A percentile compares a stretch with the other conserved stretches of the same genome.
Conservation (phyloP, 139 green algal genomes). For the Mesotaenium endlicherianum region DNA sequence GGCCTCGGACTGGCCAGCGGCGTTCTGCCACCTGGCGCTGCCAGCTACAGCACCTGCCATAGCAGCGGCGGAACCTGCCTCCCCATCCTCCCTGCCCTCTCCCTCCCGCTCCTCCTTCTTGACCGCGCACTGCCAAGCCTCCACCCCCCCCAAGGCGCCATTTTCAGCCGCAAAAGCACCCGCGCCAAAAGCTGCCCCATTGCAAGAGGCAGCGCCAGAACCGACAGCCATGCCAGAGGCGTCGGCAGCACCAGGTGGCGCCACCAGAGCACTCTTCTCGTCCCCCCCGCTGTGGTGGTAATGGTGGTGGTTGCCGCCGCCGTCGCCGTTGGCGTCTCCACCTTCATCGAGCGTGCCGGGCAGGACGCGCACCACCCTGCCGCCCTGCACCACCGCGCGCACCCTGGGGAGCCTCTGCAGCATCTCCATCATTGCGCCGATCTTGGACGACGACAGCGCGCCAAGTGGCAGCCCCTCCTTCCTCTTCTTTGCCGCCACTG, state of each 20-base stretch:
- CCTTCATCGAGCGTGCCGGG: background rate
- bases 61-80: background rate
- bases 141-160: too few species aligned
- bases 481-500: too few species aligned
- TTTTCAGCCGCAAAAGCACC: background rate
- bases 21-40: too few species aligned
- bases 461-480: background rate
- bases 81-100: background rate
- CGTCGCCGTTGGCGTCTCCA: background rate
- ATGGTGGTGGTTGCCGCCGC: background rate
- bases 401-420: slow-evolving; percentile 62
- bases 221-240: background rate
- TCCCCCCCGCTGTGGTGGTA: background rate
- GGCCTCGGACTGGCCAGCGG: too few species aligned
- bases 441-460: slow-evolving; percentile 38
- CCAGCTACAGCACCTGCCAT: background rate
- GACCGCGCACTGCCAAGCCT: background rate
- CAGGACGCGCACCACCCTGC: background rate
- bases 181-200: background rate
- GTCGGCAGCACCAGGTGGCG: background rate
- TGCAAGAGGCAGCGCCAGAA: background rate
- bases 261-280: background rate
- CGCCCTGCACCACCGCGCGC: slow-evolving; percentile 27
- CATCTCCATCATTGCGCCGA: slow-evolving; percentile 13
- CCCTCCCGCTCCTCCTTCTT: background rate